Evolutionary conservation across 176 grass and related monocot species (phyloP), one percentile per base, ranked within the genome.

Genomic region (Avena sativa): DNA sequence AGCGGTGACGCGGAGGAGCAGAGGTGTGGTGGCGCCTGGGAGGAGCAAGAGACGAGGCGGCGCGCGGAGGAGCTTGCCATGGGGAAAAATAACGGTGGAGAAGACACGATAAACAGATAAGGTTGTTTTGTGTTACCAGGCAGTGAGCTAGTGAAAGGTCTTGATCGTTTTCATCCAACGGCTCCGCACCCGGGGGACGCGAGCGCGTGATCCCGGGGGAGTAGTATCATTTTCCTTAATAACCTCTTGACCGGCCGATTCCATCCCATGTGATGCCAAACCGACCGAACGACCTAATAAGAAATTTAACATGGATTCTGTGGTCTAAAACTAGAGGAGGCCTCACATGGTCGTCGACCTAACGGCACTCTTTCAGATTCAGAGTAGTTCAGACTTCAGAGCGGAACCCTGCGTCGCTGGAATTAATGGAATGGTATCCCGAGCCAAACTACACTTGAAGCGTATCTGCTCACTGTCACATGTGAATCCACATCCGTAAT

Each of bases 281-380:
- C 89, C 85, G 75, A 71, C 80, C 75, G 9, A 87, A 91, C 47
- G 48, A 58, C 81, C 85, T 75, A 84, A 10, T 34, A 34, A 34
- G 5, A 2, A 49, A 80, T 59, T 79, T 87, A 87, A 87, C 89
- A 91, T 40, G 26, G 80, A 87, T 87, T 26, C 46, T 71, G 44
- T 19, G 44, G 5, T 3, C 8, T 21, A 75, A 81, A 89, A 73
- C 9, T 76, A 59, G 52, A 38, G 10, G 65, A 80, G 66, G 36
- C 12, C 15, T 70, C 79, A 90, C 63, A 86, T 83, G 71, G 67
- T 71, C 55, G 70, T 70, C 78, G 63, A 4, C 13, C 53, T 50
- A 50, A 83, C 50, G 57, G 47, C 68, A 74, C 13, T 56, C 43
- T 71, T 90, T 52, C 23, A 16, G 21, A 74, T n/a, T 49, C 6